A percentile compares a stretch with the other conserved stretches of the same genome.
Evolutionary conservation across 805 yeast species (phyloP).

Genomic region (Teunomyces atbi): DNA sequence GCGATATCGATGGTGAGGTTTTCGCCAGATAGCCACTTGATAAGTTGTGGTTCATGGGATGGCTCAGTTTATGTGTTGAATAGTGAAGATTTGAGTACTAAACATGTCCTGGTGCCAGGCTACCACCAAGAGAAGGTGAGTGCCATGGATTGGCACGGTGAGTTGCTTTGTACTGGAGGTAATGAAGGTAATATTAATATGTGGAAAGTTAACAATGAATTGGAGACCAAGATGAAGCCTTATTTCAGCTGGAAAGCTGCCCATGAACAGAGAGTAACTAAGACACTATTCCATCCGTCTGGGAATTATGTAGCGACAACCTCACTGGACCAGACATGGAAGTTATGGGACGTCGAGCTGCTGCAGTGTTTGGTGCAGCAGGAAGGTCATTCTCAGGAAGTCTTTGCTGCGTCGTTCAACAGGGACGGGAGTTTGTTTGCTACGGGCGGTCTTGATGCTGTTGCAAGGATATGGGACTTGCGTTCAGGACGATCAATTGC

Average conservation of each 20-base stretch:
- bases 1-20: slow-evolving; percentile 62
- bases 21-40: slow-evolving; percentile 31
- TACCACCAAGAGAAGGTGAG: slow-evolving; percentile 65
- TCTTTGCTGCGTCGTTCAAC: slow-evolving; percentile 61
- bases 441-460: slow-evolving; percentile 76
- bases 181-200: slow-evolving; percentile 35
- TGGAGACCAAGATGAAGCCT: slow-evolving; percentile 15
- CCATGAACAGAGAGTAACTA: slow-evolving; percentile 54
- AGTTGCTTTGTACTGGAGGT: slow-evolving; percentile 33
- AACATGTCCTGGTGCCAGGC: slow-evolving; percentile 29
- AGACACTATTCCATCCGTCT: slow-evolving; percentile 63
- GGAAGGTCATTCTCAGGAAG: slow-evolving; percentile 83
- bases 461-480: slow-evolving; percentile 80
- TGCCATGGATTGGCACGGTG: slow-evolving; percentile 64
- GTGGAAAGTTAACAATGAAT: slow-evolving; percentile 23
- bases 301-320: slow-evolving; percentile 61
- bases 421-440: slow-evolving; percentile 75
- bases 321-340: slow-evolving; percentile 85
- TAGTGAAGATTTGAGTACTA: slow-evolving; percentile 32
- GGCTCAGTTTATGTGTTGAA: slow-evolving; percentile 62
- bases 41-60: slow-evolving; percentile 82
- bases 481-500: slow-evolving; percentile 69
- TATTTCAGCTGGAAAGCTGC: slow-evolving; percentile 19
- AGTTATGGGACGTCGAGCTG: slow-evolving; percentile 72
- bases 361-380: slow-evolving; percentile 50